A percentile compares a stretch with the other conserved stretches of the same genome.
Evolutionary conservation across 139 green algal species (phyloP).

Genomic region (Gonium pectorale): DNA sequence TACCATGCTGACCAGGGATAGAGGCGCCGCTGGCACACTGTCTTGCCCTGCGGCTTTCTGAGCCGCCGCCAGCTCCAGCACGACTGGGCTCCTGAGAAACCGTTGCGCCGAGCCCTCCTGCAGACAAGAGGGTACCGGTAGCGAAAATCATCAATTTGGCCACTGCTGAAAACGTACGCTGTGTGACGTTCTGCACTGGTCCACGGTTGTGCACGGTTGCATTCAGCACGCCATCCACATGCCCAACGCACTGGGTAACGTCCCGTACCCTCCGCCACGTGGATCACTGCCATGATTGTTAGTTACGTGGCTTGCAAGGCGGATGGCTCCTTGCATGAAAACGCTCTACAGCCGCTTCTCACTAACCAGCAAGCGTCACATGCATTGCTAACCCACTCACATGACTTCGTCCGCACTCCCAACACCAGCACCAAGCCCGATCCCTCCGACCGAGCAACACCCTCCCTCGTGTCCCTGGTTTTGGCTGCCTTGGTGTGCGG

Average conservation of each 20-base stretch:
- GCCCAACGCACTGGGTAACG: background rate
- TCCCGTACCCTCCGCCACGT: too few relatives aligned
- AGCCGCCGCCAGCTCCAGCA: background rate
- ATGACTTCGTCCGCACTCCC: too few relatives aligned
- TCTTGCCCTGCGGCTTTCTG: background rate
- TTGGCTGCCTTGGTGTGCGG: background rate
- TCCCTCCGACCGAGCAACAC: too few relatives aligned
- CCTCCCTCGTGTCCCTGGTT: too few relatives aligned
- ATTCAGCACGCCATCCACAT: background rate
- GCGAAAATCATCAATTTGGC: background rate
- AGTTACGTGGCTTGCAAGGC: too few relatives aligned
- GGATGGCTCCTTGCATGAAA: too few relatives aligned
- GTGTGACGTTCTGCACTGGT: background rate
- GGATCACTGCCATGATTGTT: too few relatives aligned
- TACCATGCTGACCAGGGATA: background rate
- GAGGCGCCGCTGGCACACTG: background rate
- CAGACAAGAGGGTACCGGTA: constrained; percentile 13
- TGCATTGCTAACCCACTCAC: too few relatives aligned
- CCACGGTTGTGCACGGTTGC: too few relatives aligned
- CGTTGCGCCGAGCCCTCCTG: constrained; percentile 24
- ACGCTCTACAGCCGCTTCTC: too few relatives aligned
- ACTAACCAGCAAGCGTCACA: too few relatives aligned
- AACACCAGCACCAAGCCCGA: too few relatives aligned
- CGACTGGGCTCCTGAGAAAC: constrained; percentile 8
- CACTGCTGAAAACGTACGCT: background rate